Evolutionary conservation across 1,284 basidiomycete genomes (phyloP).

Genomic region (Puccinia polysora): DNA sequence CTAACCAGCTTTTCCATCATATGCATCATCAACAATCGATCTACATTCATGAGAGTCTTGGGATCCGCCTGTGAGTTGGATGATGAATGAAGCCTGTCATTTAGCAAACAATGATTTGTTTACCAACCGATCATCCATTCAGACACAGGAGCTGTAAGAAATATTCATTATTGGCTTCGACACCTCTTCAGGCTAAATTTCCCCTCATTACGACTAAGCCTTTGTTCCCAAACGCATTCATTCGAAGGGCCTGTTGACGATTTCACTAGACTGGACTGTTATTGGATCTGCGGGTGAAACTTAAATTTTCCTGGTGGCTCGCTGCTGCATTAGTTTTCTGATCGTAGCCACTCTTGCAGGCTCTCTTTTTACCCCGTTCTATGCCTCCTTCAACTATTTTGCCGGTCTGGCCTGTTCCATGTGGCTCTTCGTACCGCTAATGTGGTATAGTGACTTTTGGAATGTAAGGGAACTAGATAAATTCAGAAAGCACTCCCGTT

Average conservation of each 20-base stretch:
- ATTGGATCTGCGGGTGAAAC: constrained; percentile 37
- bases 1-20: constrained; percentile 52
- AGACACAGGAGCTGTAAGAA: constrained; percentile 41
- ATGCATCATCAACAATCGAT: constrained; percentile 50
- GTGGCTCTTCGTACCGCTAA: constrained; percentile 39
- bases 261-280: constrained; percentile 40
- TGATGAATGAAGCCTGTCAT: neutral
- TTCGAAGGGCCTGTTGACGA: constrained; percentile 32
- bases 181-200: too few relatives aligned
- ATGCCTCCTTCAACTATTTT: constrained; percentile 36
- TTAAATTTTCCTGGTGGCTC: neutral
- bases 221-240: neutral
- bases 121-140: neutral
- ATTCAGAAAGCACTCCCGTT: neutral
- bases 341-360: constrained; percentile 5
- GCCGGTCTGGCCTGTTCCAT: constrained; percentile 22
- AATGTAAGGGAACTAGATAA: constrained; percentile 5
- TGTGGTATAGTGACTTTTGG: constrained; percentile 42
- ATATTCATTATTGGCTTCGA: constrained; percentile 5
- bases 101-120: too few relatives aligned
- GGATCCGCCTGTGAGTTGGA: constrained; percentile 39
- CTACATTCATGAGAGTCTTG: constrained; percentile 40
- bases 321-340: neutral
- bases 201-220: neutral
- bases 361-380: constrained; percentile 39